phyloP scores from a whole-genome alignment of 225 moss, liverwort and hornwort genomes.

The Pleurozium schreberi region DNA sequence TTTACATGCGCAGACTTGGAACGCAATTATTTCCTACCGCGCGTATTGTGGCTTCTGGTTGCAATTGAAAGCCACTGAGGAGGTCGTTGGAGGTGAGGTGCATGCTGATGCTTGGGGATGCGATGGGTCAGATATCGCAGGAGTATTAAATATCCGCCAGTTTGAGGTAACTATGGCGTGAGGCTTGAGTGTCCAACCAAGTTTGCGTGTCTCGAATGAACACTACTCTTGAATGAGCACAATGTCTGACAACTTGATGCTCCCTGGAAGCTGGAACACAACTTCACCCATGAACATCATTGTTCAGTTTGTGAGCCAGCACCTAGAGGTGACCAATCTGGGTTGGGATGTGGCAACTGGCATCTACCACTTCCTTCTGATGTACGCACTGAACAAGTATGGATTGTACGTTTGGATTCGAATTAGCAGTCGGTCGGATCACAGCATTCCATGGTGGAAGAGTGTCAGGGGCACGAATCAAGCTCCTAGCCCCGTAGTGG shows the following conservation, averaged over 20 bases:
- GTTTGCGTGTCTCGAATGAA: not conserved
- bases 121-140: not conserved
- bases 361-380: constrained; percentile 28
- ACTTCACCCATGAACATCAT: not conserved
- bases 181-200: not conserved
- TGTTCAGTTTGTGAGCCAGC: not conserved
- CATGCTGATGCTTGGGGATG: not conserved
- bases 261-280: constrained; percentile 10
- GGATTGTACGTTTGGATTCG: constrained; percentile 23
- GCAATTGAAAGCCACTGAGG: not conserved
- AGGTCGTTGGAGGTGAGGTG: not conserved
- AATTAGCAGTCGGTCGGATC: constrained; percentile 6
- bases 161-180: not conserved
- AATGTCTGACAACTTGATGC: not conserved
- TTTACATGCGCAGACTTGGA: not conserved
- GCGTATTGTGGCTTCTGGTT: not conserved
- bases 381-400: constrained; percentile 26
- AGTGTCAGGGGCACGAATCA: not conserved
- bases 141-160: not conserved
- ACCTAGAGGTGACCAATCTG: constrained; percentile 1
- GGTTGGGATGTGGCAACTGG: constrained; percentile 31
- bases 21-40: not conserved
- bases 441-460: constrained; percentile 12
- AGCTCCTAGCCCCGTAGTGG: not conserved
- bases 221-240: not conserved